Percentiles rank a stretch among this genome's conserved stretches.
Conservation (phyloP, 441 rosid species). For the Populus tomentosa region DNA sequence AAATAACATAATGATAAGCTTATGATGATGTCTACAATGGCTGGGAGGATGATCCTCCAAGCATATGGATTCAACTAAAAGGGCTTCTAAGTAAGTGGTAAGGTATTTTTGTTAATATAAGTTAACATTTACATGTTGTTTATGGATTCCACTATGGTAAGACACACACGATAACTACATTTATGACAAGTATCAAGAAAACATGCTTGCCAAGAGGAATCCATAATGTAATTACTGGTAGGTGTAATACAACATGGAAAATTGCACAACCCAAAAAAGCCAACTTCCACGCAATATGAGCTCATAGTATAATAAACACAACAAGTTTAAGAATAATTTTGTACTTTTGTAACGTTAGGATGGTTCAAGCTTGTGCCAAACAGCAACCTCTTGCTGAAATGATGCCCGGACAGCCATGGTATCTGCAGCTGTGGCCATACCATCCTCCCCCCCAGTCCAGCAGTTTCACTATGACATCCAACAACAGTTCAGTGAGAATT, state of each 20-base stretch:
- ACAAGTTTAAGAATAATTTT: constrained; percentile 11
- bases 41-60: background rate
- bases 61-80: background rate
- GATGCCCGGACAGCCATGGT: constrained; percentile 64
- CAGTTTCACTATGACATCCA: constrained; percentile 53
- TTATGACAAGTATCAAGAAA: background rate
- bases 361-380: constrained; percentile 95
- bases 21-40: background rate
- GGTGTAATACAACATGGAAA: background rate
- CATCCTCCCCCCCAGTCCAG: constrained; percentile 95
- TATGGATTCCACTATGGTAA: background rate
- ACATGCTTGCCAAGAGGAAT: background rate
- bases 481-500: constrained; percentile 10
- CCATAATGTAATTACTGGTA: background rate
- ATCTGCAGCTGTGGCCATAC: constrained; percentile 67
- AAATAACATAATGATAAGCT: background rate
- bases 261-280: constrained; percentile 1
- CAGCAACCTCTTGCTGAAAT: constrained; percentile 85
- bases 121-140: background rate
- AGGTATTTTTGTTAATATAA: background rate
- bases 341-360: constrained; percentile 84
- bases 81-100: background rate
- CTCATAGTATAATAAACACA: background rate
- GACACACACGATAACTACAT: background rate
- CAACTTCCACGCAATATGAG: background rate